Conservation (phyloP, 176 grass and related monocot species). For the Otatea glauca region DNA sequence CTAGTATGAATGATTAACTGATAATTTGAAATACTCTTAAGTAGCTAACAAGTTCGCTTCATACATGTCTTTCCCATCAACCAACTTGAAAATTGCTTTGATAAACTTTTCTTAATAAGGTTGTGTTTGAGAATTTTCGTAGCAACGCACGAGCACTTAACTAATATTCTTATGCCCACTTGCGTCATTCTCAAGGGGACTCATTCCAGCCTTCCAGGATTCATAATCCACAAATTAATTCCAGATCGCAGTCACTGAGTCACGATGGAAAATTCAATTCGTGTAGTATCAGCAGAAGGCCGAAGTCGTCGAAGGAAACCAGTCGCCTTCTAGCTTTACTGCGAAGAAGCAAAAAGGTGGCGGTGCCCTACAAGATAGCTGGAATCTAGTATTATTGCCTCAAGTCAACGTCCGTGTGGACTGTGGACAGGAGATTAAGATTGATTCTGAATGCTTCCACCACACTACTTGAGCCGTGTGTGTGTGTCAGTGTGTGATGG, state of each 20-base stretch:
- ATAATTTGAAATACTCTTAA: too few relatives aligned
- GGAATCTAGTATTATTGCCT: background rate
- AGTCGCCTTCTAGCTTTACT: background rate
- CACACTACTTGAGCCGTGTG: background rate
- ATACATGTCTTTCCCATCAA: too few relatives aligned
- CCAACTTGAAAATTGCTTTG: too few relatives aligned
- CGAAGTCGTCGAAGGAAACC: background rate
- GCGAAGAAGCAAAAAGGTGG: background rate
- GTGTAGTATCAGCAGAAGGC: background rate
- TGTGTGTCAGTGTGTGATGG: background rate
- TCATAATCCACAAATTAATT: background rate
- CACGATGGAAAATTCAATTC: background rate
- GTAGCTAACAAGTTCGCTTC: too few relatives aligned
- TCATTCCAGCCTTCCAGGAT: background rate
- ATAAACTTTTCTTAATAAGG: too few relatives aligned
- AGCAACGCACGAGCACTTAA: too few relatives aligned
- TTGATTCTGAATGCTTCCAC: background rate
- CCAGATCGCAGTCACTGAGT: background rate
- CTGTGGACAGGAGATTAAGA: background rate
- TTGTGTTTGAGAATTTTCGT: too few relatives aligned
- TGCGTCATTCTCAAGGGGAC: background rate
- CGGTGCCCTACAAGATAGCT: too few relatives aligned
- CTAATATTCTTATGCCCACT: background rate
- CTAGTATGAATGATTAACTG: too few relatives aligned
- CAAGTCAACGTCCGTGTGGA: slow-evolving; percentile 22